Evolutionary conservation across 1,284 basidiomycete species (phyloP), one percentile per base, ranked within the genome.

Genomic region (Phylloporus sp.): DNA sequence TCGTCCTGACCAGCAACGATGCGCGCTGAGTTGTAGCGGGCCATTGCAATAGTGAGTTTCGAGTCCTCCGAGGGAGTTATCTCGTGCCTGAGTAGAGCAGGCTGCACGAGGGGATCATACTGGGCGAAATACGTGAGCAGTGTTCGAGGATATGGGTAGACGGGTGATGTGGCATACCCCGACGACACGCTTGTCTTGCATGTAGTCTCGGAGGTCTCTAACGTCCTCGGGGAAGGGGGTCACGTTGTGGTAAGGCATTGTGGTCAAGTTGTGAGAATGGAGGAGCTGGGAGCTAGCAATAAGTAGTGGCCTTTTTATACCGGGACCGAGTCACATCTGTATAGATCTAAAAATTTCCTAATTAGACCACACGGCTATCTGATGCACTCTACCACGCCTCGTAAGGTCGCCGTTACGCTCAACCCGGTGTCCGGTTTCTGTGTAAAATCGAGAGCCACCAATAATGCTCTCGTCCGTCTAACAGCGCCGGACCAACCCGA

Each of bases 81-180:
- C 72, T 98, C 95, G 69, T 95, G 91, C 66, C 92, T 86, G 56
- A 98, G 88, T 58, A 98, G 84, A 1, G 92, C 92, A 24, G 96
- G 96, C 72, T 96, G 93, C 67, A 97, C 89, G 47, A 98, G 87
- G 12, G 96, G 96, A 73, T 98, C 95, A 77, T 97, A 97, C 92
- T 94, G 74, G 7, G 2, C 28, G 28, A 28, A 6, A 54, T 22
- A n/a, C 12, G 46, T 56, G 57, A 64, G 60, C 37, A 13, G 18
- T 10, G 50, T 32, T 6, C 22, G 17, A 24, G 10, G 15, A 37
- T 20, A 10, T n/a, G 1, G 15, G 28, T 18, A 2, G 18, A 5
- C 51, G n/a, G 80, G 86, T 64, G 29, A 15, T n/a, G 29, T 24
- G 22, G 20, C 58, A 28, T 81, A 91, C 90, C 59, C 89, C 90